Base-by-base conservation (phyloP, 2,329 filamentous ascomycete species). In the Arthrobotrys sinensis region DNA sequence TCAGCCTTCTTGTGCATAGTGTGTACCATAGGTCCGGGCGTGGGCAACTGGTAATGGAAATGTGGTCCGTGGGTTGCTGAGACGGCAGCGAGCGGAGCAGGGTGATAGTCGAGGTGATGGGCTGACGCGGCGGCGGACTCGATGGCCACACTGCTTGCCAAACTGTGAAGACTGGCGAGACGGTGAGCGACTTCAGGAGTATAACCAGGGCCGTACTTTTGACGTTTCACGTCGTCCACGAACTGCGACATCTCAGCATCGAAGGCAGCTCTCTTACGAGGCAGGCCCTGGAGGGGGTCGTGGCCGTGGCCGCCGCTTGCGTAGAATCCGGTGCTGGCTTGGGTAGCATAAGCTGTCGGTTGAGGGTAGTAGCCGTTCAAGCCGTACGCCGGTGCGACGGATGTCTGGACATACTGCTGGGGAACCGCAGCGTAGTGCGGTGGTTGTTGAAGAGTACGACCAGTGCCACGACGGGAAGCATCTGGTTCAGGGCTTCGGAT, bases 1-100 rank as follows among this genome's bases (percentile, higher is more conserved):
- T 99, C 96, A 84, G 90, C 94, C 88, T 98, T 97, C 60, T 94
- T 97, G 83, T 95, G 91, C 70, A 96, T 88, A 82, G 94, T 96
- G 57, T 93, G 90, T 46, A 91, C 88, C 81, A 91, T 88, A 43
- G 90, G 88, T 73, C 89, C 87, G 82, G 87, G 85, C 79, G 86
- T 84, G 80, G 88, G 73, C 14, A 77, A 52, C 16, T 77, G 73
- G 24, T 77, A 85, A 82, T 90, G 86, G 80, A 86, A 86, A 73
- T 84, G 85, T 14, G 70, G 85, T 32, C 82, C 82, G 43, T 83
- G 82, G 82, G 86, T 36, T 1, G 73, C 89, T 75, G 89, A 87
- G 53, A 89, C 86, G 60, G 88, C 86, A 43, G 87, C 86, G 81
- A 86, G 86, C 81, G 85, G 86, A 70, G 80, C 84, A 76, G 83